phyloP scores from a whole-genome alignment of 2,329 filamentous ascomycete species.

The Fusarium euwallaceae region DNA sequence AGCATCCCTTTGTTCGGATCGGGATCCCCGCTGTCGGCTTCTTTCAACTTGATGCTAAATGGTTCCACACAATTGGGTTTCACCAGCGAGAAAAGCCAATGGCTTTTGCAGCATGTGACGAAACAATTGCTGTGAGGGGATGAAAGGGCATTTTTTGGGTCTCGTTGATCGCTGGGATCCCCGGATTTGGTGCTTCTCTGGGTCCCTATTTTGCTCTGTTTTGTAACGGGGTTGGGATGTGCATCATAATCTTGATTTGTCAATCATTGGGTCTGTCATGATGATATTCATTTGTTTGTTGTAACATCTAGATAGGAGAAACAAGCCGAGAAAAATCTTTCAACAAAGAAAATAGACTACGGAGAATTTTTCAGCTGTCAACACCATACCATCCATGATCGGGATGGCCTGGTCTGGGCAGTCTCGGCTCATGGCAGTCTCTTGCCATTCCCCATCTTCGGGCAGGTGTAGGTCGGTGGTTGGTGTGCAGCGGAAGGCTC shows the following conservation, averaged over 20 bases:
- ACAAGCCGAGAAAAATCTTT: neutral
- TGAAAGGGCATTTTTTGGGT: slow-evolving; percentile 14
- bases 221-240: slow-evolving; percentile 22
- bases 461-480: neutral
- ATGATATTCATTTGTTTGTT: slow-evolving; percentile 26
- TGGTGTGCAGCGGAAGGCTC: slow-evolving; percentile 19
- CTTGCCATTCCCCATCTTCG: neutral
- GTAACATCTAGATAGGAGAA: neutral
- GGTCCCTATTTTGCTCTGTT: slow-evolving; percentile 16
- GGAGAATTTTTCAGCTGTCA: neutral
- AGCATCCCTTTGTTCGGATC: slow-evolving; percentile 36
- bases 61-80: slow-evolving; percentile 45
- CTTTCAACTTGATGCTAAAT: slow-evolving; percentile 1
- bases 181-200: slow-evolving; percentile 18
- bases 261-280: slow-evolving; percentile 26
- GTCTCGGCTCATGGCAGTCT: slow-evolving; percentile 4
- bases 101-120: slow-evolving; percentile 27
- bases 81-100: slow-evolving; percentile 23
- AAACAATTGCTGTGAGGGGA: slow-evolving; percentile 22
- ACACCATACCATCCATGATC: neutral
- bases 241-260: slow-evolving; percentile 39
- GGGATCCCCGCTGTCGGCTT: slow-evolving; percentile 10
- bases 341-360: neutral
- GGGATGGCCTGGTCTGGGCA: slow-evolving; percentile 11
- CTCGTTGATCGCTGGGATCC: slow-evolving; percentile 20